phyloP scores from a whole-genome alignment of 305 asterid genomes.

The Ruellia speciosa region DNA sequence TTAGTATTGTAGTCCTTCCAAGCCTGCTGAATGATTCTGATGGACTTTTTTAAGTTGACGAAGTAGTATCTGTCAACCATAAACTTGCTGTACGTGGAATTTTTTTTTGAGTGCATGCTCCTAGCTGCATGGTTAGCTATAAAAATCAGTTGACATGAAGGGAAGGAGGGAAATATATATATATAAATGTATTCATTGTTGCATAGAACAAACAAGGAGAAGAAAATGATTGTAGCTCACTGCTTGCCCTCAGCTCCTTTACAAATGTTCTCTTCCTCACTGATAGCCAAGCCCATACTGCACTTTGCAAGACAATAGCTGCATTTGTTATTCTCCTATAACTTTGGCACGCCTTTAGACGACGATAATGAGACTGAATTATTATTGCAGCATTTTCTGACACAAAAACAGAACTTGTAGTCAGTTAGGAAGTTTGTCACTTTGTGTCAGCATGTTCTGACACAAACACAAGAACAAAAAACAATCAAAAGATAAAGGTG shows the following conservation, averaged over 20 bases:
- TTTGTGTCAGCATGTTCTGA: slow-evolving; percentile 94
- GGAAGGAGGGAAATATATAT: slow-evolving; percentile 9
- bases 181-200: not conserved
- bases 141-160: slow-evolving; percentile 19
- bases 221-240: slow-evolving; percentile 31
- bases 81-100: slow-evolving; percentile 25
- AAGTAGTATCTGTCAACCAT: slow-evolving; percentile 55
- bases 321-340: slow-evolving; percentile 49
- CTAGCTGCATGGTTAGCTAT: slow-evolving; percentile 38
- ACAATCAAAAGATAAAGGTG: not conserved
- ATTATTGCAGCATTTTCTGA: slow-evolving; percentile 87
- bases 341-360: slow-evolving; percentile 35
- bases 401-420: slow-evolving; percentile 18
- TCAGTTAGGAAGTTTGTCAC: not conserved
- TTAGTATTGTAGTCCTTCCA: slow-evolving; percentile 40
- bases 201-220: slow-evolving; percentile 27
- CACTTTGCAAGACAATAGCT: slow-evolving; percentile 52
- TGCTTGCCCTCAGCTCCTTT: slow-evolving; percentile 25
- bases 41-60: slow-evolving; percentile 43
- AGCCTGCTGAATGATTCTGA: slow-evolving; percentile 51
- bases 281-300: slow-evolving; percentile 50
- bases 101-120: slow-evolving; percentile 29
- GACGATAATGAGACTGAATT: slow-evolving; percentile 71
- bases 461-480: slow-evolving; percentile 17
- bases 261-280: slow-evolving; percentile 33